These are phyloP conservation scores for Quercus robur DNA, from an alignment of 306 rosid genomes.

Conservation along the genomic window DNA sequence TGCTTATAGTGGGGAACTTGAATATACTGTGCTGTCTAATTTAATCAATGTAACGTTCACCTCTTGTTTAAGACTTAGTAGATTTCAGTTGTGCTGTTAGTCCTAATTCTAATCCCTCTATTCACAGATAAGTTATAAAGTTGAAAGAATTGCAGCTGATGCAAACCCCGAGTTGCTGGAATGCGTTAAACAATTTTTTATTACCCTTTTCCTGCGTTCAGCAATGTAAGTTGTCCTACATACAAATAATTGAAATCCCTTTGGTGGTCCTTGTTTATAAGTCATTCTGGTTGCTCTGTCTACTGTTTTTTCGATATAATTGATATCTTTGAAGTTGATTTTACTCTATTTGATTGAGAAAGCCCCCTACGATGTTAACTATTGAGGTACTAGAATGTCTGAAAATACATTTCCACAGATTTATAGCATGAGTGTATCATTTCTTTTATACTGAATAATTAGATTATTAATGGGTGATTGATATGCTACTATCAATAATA, in stretches of 20 bases:
- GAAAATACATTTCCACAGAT: no score
- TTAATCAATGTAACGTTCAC: slow-evolving; percentile 58
- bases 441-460: no score
- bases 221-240: slow-evolving; percentile 64
- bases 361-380: not conserved
- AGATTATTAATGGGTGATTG: no score
- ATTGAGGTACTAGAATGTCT: no score
- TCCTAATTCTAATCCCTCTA: slow-evolving; percentile 26
- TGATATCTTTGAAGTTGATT: not conserved
- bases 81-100: slow-evolving; percentile 1
- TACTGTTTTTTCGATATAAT: not conserved
- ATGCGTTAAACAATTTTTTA: slow-evolving; percentile 53
- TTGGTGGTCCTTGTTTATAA: not conserved
- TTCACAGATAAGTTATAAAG: slow-evolving; percentile 60
- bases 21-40: slow-evolving; percentile 78
- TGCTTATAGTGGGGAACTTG: slow-evolving; percentile 79
- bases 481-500: no score
- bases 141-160: slow-evolving; percentile 66
- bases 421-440: no score
- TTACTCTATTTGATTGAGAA: not conserved
- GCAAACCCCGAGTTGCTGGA: slow-evolving; percentile 63
- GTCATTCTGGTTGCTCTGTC: not conserved
- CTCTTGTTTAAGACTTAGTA: slow-evolving; percentile 3
- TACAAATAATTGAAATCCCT: not conserved
- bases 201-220: slow-evolving; percentile 57